Evolutionary conservation across 768 basidiomycete species (phyloP), one percentile per base, ranked within the genome.

Genomic region (Cytidiella melzeri): DNA sequence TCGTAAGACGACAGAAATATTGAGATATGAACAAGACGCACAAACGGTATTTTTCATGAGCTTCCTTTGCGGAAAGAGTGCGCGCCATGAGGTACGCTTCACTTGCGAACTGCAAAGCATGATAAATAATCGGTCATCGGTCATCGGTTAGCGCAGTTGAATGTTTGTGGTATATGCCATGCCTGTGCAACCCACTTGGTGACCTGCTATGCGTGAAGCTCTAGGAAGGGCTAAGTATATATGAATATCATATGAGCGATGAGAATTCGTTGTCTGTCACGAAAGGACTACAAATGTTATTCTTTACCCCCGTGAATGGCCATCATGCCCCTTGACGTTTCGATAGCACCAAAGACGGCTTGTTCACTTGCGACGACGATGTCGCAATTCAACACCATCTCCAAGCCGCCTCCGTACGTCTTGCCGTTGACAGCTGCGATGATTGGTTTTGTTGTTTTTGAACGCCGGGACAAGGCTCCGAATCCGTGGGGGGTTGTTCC

Each of bases 391-490:
- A 90, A 55, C 1, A 87, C 26, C 25, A 67, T 59, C 51, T 67
- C 66, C 24, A 59, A 45, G 3, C 61, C 62, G 3, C 66, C 64
- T 41, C 68, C 69, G 46, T 64, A 62, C 11, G 69, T 68, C 23
- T 80, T 74, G 15, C 88, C 88, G 50, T 81, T 77, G 1, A 89
- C 87, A 3, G 89, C 88, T 11, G 87, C 88, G 41, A 91, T 83
- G 47, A 89, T 76, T 5, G 87, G 87, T 59, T 91, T 90, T 52
- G 64, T 70, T 0, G 78, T 76, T 34, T 60, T 61, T 26, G 71
- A 73, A 1, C 88, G 75, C 19, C 84, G 77, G 2, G 87, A 90
- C 25, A 92, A 65, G 28, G 83, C 77, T 1, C 76, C 89, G 62
- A 91, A 90, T 2, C 88, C 87, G 50, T 83, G 67, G 47, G 24